Percentiles rank a stretch among this genome's conserved stretches.
phyloP scores from a whole-genome alignment of 495 filamentous ascomycete genomes.

The Xylona heveae region DNA sequence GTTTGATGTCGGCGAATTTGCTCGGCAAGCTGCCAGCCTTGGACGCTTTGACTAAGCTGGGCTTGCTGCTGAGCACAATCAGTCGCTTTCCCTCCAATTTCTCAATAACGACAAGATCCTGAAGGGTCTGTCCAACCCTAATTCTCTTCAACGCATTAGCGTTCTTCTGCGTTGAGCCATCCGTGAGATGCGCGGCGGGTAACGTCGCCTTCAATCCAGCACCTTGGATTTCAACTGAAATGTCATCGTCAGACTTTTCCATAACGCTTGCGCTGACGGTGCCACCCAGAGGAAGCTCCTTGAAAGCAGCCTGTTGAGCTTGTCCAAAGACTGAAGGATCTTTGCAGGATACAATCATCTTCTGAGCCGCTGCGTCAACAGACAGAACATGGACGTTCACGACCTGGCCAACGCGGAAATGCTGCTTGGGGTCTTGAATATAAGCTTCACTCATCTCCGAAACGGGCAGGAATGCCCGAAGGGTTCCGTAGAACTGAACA shows the following conservation, averaged over 20 bases:
- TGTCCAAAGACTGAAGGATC: slow-evolving; percentile 56
- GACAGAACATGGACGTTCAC: slow-evolving; percentile 68
- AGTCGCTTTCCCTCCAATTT: slow-evolving; percentile 53
- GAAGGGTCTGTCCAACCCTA: slow-evolving; percentile 56
- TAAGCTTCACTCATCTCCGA: slow-evolving; percentile 96
- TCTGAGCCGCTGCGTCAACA: slow-evolving; percentile 45
- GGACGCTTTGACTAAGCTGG: slow-evolving; percentile 55
- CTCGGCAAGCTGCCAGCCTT: slow-evolving; percentile 41
- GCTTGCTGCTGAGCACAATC: slow-evolving; percentile 57
- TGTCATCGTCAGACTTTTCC: slow-evolving; percentile 63
- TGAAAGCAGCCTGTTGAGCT: slow-evolving; percentile 52
- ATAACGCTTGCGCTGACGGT: slow-evolving; percentile 57
- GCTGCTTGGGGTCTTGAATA: slow-evolving; percentile 69
- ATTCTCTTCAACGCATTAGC: slow-evolving; percentile 53
- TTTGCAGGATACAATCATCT: slow-evolving; percentile 82
- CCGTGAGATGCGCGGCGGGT: slow-evolving; percentile 54
- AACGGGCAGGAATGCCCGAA: slow-evolving; percentile 72
- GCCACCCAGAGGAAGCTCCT: slow-evolving; percentile 44
- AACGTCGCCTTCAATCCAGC: slow-evolving; percentile 54
- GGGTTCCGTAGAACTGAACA: slow-evolving; percentile 73
- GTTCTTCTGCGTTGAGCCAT: slow-evolving; percentile 58
- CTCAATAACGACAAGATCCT: slow-evolving; percentile 63
- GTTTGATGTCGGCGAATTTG: slow-evolving; percentile 43
- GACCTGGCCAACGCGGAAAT: slow-evolving; percentile 79
- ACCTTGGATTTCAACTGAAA: slow-evolving; percentile 53